phyloP scores from a whole-genome alignment of 495 filamentous ascomycete genomes.

The Platismatia glauca region DNA sequence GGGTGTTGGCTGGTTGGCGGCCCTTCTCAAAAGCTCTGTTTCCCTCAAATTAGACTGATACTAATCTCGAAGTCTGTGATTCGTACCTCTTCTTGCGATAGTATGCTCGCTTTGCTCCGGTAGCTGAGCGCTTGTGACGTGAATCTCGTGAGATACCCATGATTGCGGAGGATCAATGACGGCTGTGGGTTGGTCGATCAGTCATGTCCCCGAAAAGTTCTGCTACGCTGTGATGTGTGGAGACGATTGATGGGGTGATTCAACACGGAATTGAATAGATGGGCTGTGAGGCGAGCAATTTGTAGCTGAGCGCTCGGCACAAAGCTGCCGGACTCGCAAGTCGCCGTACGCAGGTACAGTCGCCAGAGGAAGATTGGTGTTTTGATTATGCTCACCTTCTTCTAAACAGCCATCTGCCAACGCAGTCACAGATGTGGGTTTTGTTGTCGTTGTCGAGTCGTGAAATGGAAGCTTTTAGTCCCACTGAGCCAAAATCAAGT shows the following conservation, averaged over 20 bases:
- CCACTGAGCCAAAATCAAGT: slow-evolving; percentile 3
- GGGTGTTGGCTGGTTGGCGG: slow-evolving; percentile 97
- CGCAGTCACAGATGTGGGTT: slow-evolving; percentile 10
- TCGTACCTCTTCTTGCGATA: slow-evolving; percentile 81
- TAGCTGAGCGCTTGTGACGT: slow-evolving; percentile 96
- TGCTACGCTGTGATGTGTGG: not conserved
- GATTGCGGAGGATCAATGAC: slow-evolving; percentile 56
- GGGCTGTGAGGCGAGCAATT: not conserved
- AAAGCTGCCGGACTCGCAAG: not conserved
- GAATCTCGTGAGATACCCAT: slow-evolving; percentile 99
- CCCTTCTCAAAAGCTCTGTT: slow-evolving; percentile 97
- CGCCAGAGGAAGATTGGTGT: not conserved
- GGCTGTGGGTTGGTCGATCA: slow-evolving; percentile 20
- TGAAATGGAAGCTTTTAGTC: not conserved
- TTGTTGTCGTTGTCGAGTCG: slow-evolving; percentile 10
- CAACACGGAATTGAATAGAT: not conserved
- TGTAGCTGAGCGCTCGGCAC: not conserved
- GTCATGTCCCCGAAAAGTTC: not conserved
- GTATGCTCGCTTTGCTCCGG: slow-evolving; percentile 90
- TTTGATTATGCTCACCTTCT: slow-evolving; percentile 13
- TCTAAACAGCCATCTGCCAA: slow-evolving; percentile 18
- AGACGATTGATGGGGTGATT: not conserved
- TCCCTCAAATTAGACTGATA: slow-evolving; percentile 6
- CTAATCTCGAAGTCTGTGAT: slow-evolving; percentile 16
- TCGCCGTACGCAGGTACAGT: not conserved